phyloP scores from a whole-genome alignment of 768 basidiomycete species.

The Panaeolus cyanescens region DNA sequence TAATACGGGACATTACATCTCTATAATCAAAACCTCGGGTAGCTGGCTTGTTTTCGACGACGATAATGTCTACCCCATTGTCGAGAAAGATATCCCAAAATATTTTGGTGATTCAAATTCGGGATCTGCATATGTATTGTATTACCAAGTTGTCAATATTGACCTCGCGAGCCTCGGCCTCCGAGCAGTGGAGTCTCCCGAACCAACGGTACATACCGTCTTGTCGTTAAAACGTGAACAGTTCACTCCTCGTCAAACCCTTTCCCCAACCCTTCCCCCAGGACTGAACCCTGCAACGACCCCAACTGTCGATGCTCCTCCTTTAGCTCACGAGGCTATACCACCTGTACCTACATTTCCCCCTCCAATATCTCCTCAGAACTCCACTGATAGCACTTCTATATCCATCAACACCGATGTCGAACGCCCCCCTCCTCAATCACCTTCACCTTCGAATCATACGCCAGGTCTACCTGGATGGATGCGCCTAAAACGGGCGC shows the following conservation, averaged over 20 bases:
- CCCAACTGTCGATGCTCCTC: slow-evolving; percentile 25
- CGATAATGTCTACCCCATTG: slow-evolving; percentile 85
- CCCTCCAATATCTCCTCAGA: not conserved
- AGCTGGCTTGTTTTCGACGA: slow-evolving; percentile 96
- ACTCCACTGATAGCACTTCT: not conserved
- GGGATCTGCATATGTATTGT: slow-evolving; percentile 94
- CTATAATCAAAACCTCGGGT: slow-evolving; percentile 85
- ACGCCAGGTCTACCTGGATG: not conserved
- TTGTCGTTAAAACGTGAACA: slow-evolving; percentile 17
- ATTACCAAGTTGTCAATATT: slow-evolving; percentile 93
- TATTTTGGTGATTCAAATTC: slow-evolving; percentile 92
- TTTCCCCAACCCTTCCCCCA: slow-evolving; percentile 29
- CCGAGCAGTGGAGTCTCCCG: slow-evolving; percentile 33
- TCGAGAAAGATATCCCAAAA: slow-evolving; percentile 86
- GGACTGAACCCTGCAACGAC: slow-evolving; percentile 22
- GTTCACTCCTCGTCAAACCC: slow-evolving; percentile 16
- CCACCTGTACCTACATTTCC: slow-evolving; percentile 1
- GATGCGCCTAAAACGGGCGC: not conserved
- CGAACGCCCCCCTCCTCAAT: slow-evolving; percentile 14
- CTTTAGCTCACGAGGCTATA: slow-evolving; percentile 18
- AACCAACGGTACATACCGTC: slow-evolving; percentile 22
- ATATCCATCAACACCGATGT: not conserved
- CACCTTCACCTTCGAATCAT: not conserved
- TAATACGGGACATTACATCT: slow-evolving; percentile 98
- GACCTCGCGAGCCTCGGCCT: slow-evolving; percentile 75